Evolutionary conservation across 345 rosid species (phyloP), one percentile per base, ranked within the genome.

Genomic region (Ceriops zippeliana): DNA sequence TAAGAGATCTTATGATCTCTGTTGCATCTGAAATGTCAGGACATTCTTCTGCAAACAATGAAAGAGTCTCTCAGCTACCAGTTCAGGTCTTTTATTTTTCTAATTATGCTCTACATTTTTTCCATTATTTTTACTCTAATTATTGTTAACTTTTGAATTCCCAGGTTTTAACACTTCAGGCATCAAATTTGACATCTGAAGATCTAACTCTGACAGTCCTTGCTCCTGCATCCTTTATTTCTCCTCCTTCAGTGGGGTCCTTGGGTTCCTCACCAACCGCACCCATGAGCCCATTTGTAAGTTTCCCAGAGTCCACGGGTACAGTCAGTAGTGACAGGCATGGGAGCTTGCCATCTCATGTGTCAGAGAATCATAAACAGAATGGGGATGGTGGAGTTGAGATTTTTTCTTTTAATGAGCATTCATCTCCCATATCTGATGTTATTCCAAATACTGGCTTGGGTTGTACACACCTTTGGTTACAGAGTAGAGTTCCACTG

Each of bases 401-500:
- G 58, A 52, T 78, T 24, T 47, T 59, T 75, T 85, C 90, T 32
- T 61, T 80, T 49, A 72, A 69, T 63, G 77, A 76, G 73, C 87
- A 74, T 62, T 62, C 81, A 51, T 75, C 88, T 78, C 75, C 90
- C 59, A 70, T 80, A 75, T 72, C 89, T 62, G 91, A 87, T 74
- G 85, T 82, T 60, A 82, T 89, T 71, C 87, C 93, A 38, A 87
- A 81, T 75, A 77, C 86, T 64, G 93, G 87, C 71, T 78, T 83
- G 46, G 89, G 89, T 19, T 90, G 92, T 68, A 82, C 96, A 17
- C 99, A 96, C 86, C 85, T 92, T 51, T 96, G 98, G 98, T 84
- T 96, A 77, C 98, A 90, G 81, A 95, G 99, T 83, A 86, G 97
- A 84, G 97, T 92, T 75, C 99, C 99, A 47, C 75, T 96, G 58